A percentile compares a stretch with the other conserved stretches of the same genome.
Conservation (phyloP, 2,329 filamentous ascomycete genomes). For the Macrophomina pseudophaseolina region DNA sequence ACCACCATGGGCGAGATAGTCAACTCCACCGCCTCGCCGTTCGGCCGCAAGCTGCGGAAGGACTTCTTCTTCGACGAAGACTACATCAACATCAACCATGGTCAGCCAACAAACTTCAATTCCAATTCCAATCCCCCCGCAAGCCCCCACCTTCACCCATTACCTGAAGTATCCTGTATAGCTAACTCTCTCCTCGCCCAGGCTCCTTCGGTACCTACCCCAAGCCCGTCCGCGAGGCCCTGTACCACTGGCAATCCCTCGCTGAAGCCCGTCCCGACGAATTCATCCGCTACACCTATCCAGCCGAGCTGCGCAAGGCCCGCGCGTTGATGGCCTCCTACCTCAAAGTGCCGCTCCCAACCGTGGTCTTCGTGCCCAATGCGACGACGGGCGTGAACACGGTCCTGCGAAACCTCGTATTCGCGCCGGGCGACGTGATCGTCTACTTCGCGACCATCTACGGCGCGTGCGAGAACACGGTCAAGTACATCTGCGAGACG, state of each 20-base stretch:
- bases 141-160: background rate
- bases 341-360: slow-evolving; percentile 68
- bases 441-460: slow-evolving; percentile 82
- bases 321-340: slow-evolving; percentile 68
- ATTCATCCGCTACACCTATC: slow-evolving; percentile 75
- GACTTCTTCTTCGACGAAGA: slow-evolving; percentile 72
- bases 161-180: too few species aligned
- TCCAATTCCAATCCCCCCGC: background rate
- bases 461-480: slow-evolving; percentile 74
- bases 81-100: slow-evolving; percentile 81
- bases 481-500: slow-evolving; percentile 75
- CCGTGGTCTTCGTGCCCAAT: slow-evolving; percentile 79
- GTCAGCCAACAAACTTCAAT: slow-evolving; percentile 46
- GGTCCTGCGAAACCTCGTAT: slow-evolving; percentile 76
- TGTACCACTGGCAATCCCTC: slow-evolving; percentile 68
- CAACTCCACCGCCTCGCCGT: slow-evolving; percentile 35
- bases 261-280: slow-evolving; percentile 73
- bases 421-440: slow-evolving; percentile 73
- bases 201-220: slow-evolving; percentile 85
- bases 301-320: slow-evolving; percentile 65
- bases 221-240: slow-evolving; percentile 60
- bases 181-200: slow-evolving; percentile 24
- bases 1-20: slow-evolving; percentile 2
- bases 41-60: slow-evolving; percentile 62
- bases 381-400: slow-evolving; percentile 80